Evolutionary conservation across 441 rosid genomes (phyloP).

Genomic region (Daphne laureola): DNA sequence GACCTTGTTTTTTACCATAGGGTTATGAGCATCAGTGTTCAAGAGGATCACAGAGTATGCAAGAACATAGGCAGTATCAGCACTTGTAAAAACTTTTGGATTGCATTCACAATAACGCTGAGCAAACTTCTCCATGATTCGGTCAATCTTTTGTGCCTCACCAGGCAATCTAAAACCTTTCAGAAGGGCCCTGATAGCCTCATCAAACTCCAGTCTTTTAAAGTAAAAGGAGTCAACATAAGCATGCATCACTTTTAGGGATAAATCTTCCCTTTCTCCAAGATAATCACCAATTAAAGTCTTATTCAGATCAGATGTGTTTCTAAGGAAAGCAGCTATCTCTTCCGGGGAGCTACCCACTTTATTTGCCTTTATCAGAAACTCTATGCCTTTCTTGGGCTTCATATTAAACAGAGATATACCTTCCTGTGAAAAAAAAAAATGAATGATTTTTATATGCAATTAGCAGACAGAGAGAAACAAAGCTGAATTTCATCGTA

Average conservation of each 20-base stretch:
- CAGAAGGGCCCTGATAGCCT: constrained; percentile 82
- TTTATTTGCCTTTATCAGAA: constrained; percentile 90
- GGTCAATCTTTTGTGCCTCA: constrained; percentile 98
- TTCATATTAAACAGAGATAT: constrained; percentile 96
- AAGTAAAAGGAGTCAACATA: constrained; percentile 95
- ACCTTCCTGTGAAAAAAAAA: constrained; percentile 94
- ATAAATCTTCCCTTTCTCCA: constrained; percentile 94
- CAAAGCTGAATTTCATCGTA: neutral
- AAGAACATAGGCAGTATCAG: constrained; percentile 97
- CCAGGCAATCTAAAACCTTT: constrained; percentile 98
- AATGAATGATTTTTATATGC: constrained; percentile 30
- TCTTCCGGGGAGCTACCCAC: constrained; percentile 95
- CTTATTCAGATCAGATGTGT: constrained; percentile 83
- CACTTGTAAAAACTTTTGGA: constrained; percentile 88
- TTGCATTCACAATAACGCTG: constrained; percentile 97
- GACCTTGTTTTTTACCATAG: constrained; percentile 98
- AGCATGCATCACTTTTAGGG: constrained; percentile 96
- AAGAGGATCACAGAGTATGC: constrained; percentile 98
- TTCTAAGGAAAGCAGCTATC: constrained; percentile 87
- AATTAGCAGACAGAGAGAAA: constrained; percentile 10
- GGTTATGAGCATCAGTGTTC: constrained; percentile 97
- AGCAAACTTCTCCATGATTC: constrained; percentile 97
- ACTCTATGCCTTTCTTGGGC: constrained; percentile 94
- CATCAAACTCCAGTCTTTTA: constrained; percentile 88
- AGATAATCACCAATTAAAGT: constrained; percentile 91